phyloP scores from a whole-genome alignment of 495 filamentous ascomycete genomes.

The Daldinia decipiens region DNA sequence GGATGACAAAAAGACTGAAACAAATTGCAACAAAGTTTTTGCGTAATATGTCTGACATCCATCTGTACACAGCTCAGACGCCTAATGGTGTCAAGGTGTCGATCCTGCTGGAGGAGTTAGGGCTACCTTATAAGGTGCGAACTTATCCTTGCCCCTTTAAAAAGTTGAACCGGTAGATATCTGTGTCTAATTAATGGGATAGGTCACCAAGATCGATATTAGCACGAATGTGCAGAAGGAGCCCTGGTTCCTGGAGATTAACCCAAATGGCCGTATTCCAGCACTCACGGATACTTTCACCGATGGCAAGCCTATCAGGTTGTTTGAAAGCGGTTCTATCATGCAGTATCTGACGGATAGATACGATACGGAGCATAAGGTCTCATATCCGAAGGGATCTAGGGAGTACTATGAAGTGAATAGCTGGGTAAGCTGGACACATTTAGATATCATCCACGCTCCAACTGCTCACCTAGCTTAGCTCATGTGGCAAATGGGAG shows the following conservation, averaged over 20 bases:
- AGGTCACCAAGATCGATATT: constrained; percentile 73
- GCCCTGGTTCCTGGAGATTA: constrained; percentile 88
- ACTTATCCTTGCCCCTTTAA: neutral
- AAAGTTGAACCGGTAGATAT: neutral
- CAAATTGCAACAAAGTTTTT: constrained; percentile 34
- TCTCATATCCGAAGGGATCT: constrained; percentile 79
- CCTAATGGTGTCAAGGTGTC: constrained; percentile 85
- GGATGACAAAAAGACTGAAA: constrained; percentile 36
- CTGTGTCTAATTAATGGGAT: constrained; percentile 28
- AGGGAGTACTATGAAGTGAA: constrained; percentile 81
- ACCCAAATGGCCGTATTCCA: constrained; percentile 96
- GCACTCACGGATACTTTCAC: constrained; percentile 81
- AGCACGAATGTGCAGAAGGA: constrained; percentile 79
- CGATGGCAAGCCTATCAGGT: constrained; percentile 75
- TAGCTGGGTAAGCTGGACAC: constrained; percentile 68
- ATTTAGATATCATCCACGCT: neutral
- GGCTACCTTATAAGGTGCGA: constrained; percentile 68
- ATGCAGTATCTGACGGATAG: constrained; percentile 75
- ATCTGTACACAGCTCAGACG: constrained; percentile 68
- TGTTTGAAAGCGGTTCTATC: constrained; percentile 89
- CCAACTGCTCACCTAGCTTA: constrained; percentile 26
- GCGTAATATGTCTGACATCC: constrained; percentile 51
- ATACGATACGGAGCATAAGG: constrained; percentile 72
- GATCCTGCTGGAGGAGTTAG: constrained; percentile 89
- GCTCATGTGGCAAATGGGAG: constrained; percentile 68